Evolutionary conservation across 139 green algal genomes (phyloP).

Genomic region (Chlorokybus atmophyticus): DNA sequence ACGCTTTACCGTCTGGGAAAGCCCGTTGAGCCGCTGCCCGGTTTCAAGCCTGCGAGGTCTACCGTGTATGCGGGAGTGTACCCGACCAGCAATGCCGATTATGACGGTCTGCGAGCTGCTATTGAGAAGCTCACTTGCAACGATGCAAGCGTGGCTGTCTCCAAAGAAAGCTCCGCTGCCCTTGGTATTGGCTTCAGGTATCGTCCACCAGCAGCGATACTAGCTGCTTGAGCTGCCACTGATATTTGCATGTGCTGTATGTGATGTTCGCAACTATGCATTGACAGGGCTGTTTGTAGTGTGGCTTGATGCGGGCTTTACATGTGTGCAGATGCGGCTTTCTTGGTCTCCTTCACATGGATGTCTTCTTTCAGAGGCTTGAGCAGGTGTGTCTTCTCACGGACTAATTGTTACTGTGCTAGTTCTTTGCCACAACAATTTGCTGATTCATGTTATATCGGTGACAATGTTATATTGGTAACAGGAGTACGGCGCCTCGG

Average conservation of each 20-base stretch:
- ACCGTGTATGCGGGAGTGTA: constrained; percentile 76
- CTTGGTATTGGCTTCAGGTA: constrained; percentile 74
- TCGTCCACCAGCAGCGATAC: neutral
- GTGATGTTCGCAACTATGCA: too few relatives aligned
- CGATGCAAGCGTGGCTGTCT: constrained; percentile 63
- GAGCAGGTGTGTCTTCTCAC: constrained; percentile 17
- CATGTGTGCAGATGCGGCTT: constrained; percentile 55
- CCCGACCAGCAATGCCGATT: constrained; percentile 23
- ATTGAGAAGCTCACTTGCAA: constrained; percentile 62
- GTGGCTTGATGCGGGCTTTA: too few relatives aligned
- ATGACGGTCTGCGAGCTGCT: constrained; percentile 22
- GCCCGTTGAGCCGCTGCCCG: neutral
- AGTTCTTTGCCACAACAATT: too few relatives aligned
- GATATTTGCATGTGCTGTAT: too few relatives aligned
- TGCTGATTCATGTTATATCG: too few relatives aligned
- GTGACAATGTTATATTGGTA: neutral
- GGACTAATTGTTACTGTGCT: too few relatives aligned
- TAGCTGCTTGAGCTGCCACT: neutral
- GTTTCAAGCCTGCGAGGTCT: constrained; percentile 57
- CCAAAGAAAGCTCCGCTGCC: constrained; percentile 65
- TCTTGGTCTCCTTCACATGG: constrained; percentile 80
- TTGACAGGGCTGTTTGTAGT: too few relatives aligned
- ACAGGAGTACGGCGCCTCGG: constrained; percentile 27
- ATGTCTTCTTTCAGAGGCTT: constrained; percentile 69
- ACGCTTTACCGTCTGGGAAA: constrained; percentile 19